These are phyloP conservation scores for Trichoderma guizhouense DNA, from an alignment of 2,329 filamentous ascomycete species.

Conservation along the genomic window DNA sequence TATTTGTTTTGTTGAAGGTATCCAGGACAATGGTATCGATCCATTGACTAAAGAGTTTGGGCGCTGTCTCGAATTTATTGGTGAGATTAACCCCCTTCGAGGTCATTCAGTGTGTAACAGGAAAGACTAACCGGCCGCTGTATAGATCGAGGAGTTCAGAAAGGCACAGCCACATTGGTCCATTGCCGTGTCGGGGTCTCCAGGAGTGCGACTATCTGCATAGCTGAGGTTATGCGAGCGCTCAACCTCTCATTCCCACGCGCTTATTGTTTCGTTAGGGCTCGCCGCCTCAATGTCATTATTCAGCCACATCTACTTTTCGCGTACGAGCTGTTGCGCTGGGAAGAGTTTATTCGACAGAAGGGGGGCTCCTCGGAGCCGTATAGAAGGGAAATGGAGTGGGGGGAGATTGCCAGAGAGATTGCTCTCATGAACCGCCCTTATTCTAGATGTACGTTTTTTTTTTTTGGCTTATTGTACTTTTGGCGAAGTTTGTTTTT, in stretches of 20 bases:
- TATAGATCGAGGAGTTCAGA: constrained; percentile 71
- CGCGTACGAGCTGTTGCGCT: constrained; percentile 91
- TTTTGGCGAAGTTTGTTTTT: neutral
- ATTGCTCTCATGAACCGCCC: constrained; percentile 95
- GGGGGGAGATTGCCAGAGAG: constrained; percentile 82
- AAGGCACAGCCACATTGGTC: constrained; percentile 82
- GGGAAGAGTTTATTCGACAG: constrained; percentile 74
- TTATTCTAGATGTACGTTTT: constrained; percentile 64
- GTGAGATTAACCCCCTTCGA: constrained; percentile 51
- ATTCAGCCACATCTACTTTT: constrained; percentile 96
- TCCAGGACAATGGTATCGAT: constrained; percentile 97
- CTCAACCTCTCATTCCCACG: constrained; percentile 78
- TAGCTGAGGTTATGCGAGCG: constrained; percentile 94
- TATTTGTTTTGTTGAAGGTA: constrained; percentile 73
- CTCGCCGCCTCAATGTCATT: constrained; percentile 90
- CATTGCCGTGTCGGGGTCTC: constrained; percentile 97
- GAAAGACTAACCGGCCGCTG: neutral
- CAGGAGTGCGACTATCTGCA: constrained; percentile 93
- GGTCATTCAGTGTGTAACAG: neutral
- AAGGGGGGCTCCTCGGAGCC: constrained; percentile 43
- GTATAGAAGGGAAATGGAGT: constrained; percentile 79
- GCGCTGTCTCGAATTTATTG: constrained; percentile 85
- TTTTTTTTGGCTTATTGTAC: neutral
- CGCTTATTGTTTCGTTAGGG: constrained; percentile 94
- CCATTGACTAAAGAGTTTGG: constrained; percentile 82